A percentile compares a stretch with the other conserved stretches of the same genome.
Conservation (phyloP, 257 asterid species). For the Buddleja alternifolia region DNA sequence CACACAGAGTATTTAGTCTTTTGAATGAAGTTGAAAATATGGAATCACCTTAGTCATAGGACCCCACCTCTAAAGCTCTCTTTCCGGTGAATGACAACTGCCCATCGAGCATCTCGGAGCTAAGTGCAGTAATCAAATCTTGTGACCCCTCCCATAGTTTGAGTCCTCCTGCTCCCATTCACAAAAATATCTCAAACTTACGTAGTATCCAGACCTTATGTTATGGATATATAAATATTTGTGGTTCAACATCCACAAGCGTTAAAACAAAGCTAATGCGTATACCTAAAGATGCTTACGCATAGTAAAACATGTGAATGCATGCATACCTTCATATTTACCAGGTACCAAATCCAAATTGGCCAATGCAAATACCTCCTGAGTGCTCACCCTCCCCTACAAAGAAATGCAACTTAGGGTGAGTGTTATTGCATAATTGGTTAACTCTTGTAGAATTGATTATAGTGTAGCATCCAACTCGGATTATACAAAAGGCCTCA, state of each 20-base stretch:
- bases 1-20: no score
- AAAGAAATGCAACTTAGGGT: constrained; percentile 28
- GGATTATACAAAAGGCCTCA: constrained; percentile 10
- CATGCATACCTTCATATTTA: constrained; percentile 93
- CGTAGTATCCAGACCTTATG: neutral
- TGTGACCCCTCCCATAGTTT: constrained; percentile 96
- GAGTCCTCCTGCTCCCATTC: constrained; percentile 69
- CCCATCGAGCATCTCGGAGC: constrained; percentile 60
- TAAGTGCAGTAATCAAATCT: constrained; percentile 71
- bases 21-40: constrained; percentile 1
- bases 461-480: no score
- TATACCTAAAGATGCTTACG: neutral
- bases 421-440: no score
- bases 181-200: constrained; percentile 14
- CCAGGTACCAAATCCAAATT: constrained; percentile 96
- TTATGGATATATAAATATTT: neutral
- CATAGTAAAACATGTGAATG: no score
- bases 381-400: constrained; percentile 92
- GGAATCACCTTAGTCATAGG: constrained; percentile 53
- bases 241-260: neutral
- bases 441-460: no score
- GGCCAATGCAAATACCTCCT: constrained; percentile 76
- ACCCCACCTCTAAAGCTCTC: constrained; percentile 91
- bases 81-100: constrained; percentile 61
- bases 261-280: neutral